These are phyloP conservation scores for Podochytrium sp. DNA, from an alignment of 192 early-diverging fungal species.

Conservation along the genomic window DNA sequence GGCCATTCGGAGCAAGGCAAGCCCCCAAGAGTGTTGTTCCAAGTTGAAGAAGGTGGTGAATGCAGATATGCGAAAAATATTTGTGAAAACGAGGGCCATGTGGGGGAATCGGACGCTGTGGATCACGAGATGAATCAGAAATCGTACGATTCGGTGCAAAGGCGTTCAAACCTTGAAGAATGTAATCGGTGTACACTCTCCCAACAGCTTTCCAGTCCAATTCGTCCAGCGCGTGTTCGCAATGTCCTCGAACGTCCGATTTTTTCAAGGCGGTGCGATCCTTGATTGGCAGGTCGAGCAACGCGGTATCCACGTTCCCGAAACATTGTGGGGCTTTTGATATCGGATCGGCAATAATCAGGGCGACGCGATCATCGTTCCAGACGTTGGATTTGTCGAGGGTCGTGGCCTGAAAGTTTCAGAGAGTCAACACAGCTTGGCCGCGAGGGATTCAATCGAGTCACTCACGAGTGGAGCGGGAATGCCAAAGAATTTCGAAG, in stretches of 20 bases:
- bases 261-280: background rate
- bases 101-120: background rate
- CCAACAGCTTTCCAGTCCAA: slow-evolving; percentile 23
- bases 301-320: slow-evolving; percentile 1
- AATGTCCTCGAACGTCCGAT: background rate
- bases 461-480: slow-evolving; percentile 11
- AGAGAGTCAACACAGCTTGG: background rate
- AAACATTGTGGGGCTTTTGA: background rate
- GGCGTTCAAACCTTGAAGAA: background rate
- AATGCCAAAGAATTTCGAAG: slow-evolving; percentile 25
- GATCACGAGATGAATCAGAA: background rate
- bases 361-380: slow-evolving; percentile 27
- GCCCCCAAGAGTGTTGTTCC: background rate
- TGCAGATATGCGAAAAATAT: slow-evolving; percentile 4
- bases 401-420: background rate
- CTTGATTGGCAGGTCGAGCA: slow-evolving; percentile 6
- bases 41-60: background rate
- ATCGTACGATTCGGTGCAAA: background rate
- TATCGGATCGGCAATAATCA: slow-evolving; percentile 5
- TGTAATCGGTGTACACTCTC: slow-evolving; percentile 10
- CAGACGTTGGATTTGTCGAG: slow-evolving; percentile 17
- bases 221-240: slow-evolving; percentile 7
- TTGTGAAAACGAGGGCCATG: slow-evolving; percentile 17
- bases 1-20: slow-evolving; percentile 21
- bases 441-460: background rate